phyloP scores from a whole-genome alignment of 192 early-diverging fungal genomes.

The Backusella tuberculispora region DNA sequence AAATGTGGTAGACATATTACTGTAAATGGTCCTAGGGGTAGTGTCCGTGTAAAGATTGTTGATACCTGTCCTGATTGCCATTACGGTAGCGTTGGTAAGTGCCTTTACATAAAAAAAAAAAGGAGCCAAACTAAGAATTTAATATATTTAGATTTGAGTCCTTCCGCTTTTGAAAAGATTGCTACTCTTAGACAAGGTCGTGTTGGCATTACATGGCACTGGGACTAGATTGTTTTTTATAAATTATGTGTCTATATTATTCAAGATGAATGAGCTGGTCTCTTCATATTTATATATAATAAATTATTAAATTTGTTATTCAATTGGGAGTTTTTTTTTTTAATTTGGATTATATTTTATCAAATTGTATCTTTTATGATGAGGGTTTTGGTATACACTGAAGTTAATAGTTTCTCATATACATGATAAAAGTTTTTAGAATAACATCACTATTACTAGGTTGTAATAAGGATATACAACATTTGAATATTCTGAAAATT shows the following conservation, averaged over 20 bases:
- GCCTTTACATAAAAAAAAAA: background rate
- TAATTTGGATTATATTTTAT: too few species aligned
- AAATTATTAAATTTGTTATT: too few species aligned
- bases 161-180: conserved; percentile 45
- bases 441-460: too few species aligned
- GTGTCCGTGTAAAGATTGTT: conserved; percentile 47
- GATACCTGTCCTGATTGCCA: conserved; percentile 52
- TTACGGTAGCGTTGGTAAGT: conserved; percentile 20
- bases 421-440: too few species aligned
- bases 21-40: conserved; percentile 46
- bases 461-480: too few species aligned
- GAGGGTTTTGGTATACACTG: too few species aligned
- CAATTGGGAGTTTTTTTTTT: too few species aligned
- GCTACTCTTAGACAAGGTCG: conserved; percentile 30
- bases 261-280: background rate
- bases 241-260: background rate
- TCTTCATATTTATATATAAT: too few species aligned
- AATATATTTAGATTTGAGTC: conserved; percentile 44
- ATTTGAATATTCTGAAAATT: too few species aligned
- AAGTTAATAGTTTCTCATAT: too few species aligned
- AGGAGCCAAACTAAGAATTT: background rate
- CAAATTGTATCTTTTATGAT: too few species aligned
- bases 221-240: conserved; percentile 5
- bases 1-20: conserved; percentile 48
- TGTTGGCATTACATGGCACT: conserved; percentile 47